A percentile compares a stretch with the other conserved stretches of the same genome.
Evolutionary conservation across 208 protist genomes (phyloP).

Genomic region (Zelonia costaricensis): DNA sequence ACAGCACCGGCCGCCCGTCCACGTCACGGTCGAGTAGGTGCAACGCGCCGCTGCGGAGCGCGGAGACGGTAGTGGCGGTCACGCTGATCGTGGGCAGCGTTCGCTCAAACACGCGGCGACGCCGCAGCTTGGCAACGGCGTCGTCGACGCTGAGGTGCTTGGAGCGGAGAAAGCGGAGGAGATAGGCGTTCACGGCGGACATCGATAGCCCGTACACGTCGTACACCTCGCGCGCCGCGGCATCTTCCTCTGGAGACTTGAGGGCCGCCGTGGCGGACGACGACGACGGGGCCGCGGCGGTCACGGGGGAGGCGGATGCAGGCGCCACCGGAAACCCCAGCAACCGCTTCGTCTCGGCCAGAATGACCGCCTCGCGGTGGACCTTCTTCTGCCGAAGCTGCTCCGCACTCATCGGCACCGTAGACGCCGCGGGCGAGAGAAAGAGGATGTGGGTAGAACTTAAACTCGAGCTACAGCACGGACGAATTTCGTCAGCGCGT

Average conservation of each 20-base stretch:
- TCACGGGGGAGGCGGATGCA: conserved; percentile 3
- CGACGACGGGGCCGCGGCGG: background rate
- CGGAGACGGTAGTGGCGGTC: conserved; percentile 43
- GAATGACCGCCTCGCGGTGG: conserved; percentile 32
- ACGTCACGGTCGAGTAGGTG: conserved; percentile 48
- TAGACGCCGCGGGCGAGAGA: too few species aligned
- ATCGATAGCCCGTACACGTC: conserved; percentile 23
- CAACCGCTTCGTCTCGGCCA: conserved; percentile 38
- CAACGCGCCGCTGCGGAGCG: conserved; percentile 52
- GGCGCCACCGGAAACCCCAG: conserved; percentile 16
- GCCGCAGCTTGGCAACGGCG: conserved; percentile 53
- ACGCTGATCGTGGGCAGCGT: conserved; percentile 58
- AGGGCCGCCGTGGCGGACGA: conserved; percentile 8
- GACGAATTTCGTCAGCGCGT: too few species aligned
- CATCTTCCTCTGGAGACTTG: conserved; percentile 11
- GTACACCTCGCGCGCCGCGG: conserved; percentile 9
- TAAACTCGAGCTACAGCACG: too few species aligned
- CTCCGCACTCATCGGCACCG: conserved; percentile 31
- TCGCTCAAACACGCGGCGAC: conserved; percentile 60
- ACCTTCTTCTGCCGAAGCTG: conserved; percentile 22
- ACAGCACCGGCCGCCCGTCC: conserved; percentile 51
- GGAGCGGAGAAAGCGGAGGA: conserved; percentile 60
- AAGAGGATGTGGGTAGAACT: too few species aligned
- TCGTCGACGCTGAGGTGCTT: conserved; percentile 45
- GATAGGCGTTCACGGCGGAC: conserved; percentile 46